Conservation (phyloP, 306 rosid genomes). For the Neltuma alba region DNA sequence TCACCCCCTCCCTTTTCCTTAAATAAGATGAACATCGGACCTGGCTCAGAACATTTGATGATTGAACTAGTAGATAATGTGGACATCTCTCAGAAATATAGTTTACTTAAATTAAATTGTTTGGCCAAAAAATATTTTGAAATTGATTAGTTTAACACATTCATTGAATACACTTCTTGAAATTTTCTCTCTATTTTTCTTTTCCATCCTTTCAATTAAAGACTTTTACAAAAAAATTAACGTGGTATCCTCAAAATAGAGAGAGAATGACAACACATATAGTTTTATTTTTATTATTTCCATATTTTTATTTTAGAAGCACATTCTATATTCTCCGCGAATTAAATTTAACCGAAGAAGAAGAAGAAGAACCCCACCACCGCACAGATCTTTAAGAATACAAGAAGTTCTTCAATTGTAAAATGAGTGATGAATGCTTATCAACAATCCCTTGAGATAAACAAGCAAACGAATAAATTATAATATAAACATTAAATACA, state of each 20-base stretch:
- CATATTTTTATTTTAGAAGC: too few species aligned
- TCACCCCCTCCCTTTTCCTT: too few species aligned
- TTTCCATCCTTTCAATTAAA: too few species aligned
- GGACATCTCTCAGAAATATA: background rate
- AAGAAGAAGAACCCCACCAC: constrained; percentile 27
- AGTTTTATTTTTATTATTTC: too few species aligned
- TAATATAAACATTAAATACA: constrained; percentile 31
- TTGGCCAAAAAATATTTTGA: too few species aligned
- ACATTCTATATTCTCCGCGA: background rate
- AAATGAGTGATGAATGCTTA: constrained; percentile 23
- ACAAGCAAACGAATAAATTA: constrained; percentile 3
- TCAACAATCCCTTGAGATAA: constrained; percentile 31
- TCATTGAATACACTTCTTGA: too few species aligned
- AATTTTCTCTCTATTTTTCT: too few species aligned
- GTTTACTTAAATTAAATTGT: too few species aligned
- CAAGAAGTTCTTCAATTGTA: background rate
- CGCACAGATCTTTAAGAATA: constrained; percentile 6
- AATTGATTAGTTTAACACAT: too few species aligned
- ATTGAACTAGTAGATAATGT: background rate
- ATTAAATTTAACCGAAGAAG: background rate
- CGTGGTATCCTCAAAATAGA: background rate
- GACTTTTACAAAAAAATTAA: too few species aligned
- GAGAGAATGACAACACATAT: background rate
- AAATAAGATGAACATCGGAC: background rate
- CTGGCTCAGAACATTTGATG: background rate